Conservation (phyloP, 163 green algal genomes). For the Scenedesmus sp. region DNA sequence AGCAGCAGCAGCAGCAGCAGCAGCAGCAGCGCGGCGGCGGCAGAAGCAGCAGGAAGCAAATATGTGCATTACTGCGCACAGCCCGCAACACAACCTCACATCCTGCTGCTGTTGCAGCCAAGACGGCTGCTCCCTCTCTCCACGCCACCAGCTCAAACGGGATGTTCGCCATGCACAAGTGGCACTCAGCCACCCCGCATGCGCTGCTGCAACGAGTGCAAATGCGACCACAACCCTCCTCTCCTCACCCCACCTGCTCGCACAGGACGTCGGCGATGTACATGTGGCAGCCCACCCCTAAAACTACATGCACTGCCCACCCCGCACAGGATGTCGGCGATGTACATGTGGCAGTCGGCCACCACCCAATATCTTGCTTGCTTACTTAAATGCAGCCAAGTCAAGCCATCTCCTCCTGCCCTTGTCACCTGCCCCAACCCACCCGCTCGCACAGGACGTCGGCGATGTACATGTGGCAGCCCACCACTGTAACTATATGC, state of each 20-base stretch:
- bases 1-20: background rate
- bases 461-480: constrained; percentile 50
- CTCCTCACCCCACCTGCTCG: constrained; percentile 52
- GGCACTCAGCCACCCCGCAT: constrained; percentile 53
- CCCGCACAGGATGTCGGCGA: constrained; percentile 31
- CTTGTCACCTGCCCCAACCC: constrained; percentile 27
- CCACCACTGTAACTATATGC: constrained; percentile 40
- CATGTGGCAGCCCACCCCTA: constrained; percentile 55
- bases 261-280: constrained; percentile 53
- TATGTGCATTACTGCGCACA: no score
- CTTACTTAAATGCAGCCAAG: no score
- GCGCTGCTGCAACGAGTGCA: background rate
- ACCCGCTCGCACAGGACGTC: constrained; percentile 57
- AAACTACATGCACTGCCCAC: background rate
- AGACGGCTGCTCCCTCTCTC: background rate
- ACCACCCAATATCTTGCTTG: no score
- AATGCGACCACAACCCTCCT: background rate
- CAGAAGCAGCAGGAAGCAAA: background rate
- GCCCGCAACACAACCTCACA: no score
- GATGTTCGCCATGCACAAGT: constrained; percentile 54
- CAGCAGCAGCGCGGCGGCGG: background rate
- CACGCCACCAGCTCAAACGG: constrained; percentile 50
- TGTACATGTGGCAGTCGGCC: constrained; percentile 52
- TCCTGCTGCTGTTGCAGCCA: no score
- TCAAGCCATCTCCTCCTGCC: background rate